phyloP scores from a whole-genome alignment of 2,329 filamentous ascomycete species.

The Monilinia laxa region DNA sequence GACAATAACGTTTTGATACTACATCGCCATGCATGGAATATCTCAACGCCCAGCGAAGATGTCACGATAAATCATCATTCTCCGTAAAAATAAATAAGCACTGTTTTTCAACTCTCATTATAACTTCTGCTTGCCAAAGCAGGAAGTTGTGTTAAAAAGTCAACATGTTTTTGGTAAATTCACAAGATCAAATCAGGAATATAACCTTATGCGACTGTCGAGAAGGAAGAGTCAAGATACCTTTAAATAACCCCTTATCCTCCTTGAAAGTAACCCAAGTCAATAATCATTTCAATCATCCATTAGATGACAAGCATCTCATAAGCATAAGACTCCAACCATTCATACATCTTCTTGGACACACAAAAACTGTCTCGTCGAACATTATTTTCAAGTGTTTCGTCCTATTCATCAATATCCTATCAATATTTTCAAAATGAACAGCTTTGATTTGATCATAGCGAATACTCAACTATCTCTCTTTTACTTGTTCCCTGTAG shows the following conservation, averaged over 20 bases:
- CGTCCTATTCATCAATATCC: background rate
- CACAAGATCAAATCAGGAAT: background rate
- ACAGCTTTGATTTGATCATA: constrained; percentile 4
- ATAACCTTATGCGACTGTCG: background rate
- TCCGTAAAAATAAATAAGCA: background rate
- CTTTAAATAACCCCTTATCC: background rate
- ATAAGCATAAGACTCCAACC: background rate
- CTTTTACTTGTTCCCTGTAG: constrained; percentile 6
- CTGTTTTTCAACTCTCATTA: background rate
- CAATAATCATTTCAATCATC: background rate
- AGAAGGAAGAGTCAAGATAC: background rate
- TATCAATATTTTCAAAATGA: constrained; percentile 5
- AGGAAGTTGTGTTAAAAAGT: background rate
- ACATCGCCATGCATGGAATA: background rate
- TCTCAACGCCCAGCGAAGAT: background rate
- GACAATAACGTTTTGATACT: background rate
- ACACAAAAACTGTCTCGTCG: background rate
- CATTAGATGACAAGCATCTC: background rate
- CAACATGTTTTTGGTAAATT: background rate
- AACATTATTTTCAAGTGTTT: background rate
- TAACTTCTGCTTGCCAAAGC: constrained; percentile 1
- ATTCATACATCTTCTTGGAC: background rate
- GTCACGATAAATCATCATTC: background rate
- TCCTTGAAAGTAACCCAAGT: background rate
- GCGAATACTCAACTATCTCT: constrained; percentile 6